These are phyloP conservation scores for Pneumocystis sp. DNA, from an alignment of 1,139 yeast species.

Conservation along the genomic window DNA sequence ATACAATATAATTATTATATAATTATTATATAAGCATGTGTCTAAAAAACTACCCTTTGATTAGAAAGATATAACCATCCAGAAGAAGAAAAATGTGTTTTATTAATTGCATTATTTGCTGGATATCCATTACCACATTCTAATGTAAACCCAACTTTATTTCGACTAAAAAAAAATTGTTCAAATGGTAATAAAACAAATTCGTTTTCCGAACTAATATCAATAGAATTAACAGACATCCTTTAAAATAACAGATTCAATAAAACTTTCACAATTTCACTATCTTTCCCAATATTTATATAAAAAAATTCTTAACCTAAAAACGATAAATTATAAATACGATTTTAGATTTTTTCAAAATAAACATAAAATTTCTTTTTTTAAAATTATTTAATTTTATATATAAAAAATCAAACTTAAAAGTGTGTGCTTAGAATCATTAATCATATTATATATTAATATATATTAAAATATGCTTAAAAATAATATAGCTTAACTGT, in stretches of 20 bases:
- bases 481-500: not conserved
- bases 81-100: not conserved
- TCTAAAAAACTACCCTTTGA: not conserved
- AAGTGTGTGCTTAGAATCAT: too few species aligned
- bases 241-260: not conserved
- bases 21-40: not conserved
- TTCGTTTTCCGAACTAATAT: not conserved
- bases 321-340: not conserved
- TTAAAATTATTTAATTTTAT: not conserved
- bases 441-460: too few species aligned
- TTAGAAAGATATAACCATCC: not conserved
- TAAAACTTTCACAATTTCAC: not conserved
- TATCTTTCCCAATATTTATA: not conserved
- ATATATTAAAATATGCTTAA: too few species aligned
- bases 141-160: not conserved
- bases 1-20: not conserved
- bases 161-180: not conserved
- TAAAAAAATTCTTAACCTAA: not conserved
- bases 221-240: not conserved
- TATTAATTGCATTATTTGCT: not conserved
- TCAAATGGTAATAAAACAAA: not conserved
- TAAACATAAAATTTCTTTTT: not conserved
- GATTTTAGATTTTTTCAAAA: not conserved
- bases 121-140: not conserved
- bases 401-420: not conserved